Evolutionary conservation across 2,329 filamentous ascomycete species (phyloP).

Genomic region (Pseudogymnoascus sp.): DNA sequence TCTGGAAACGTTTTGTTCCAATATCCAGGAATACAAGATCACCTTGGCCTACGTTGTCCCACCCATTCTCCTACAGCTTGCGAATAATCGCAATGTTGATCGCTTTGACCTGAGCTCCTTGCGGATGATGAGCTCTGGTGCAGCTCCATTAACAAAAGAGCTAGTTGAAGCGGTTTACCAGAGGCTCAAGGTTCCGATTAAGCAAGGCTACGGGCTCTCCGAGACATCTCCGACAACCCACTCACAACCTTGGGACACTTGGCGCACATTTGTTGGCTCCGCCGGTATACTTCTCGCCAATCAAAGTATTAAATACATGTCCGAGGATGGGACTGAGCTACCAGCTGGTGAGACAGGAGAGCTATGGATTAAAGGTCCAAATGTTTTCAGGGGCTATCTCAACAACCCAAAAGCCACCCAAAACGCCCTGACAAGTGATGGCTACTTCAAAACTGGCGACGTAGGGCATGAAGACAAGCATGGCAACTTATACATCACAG

Average conservation of each 20-base stretch:
- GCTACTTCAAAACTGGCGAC: conserved; percentile 34
- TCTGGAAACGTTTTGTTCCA: conserved; percentile 63
- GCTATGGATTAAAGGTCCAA: conserved; percentile 18
- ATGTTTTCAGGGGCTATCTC: conserved; percentile 33
- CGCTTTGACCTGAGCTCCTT: conserved; percentile 74
- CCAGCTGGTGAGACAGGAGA: conserved; percentile 13
- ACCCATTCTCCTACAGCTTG: conserved; percentile 68
- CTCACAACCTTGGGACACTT: conserved; percentile 63
- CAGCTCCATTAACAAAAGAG: conserved; percentile 71
- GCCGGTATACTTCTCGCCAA: not conserved
- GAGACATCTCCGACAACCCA: conserved; percentile 75
- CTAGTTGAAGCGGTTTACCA: conserved; percentile 66
- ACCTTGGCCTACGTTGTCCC: conserved; percentile 75
- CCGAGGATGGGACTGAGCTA: not conserved
- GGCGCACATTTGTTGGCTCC: not conserved
- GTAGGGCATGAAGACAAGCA: conserved; percentile 38
- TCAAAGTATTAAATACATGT: not conserved
- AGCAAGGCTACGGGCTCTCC: conserved; percentile 81
- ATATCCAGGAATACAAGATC: conserved; percentile 65
- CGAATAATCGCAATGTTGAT: conserved; percentile 66
- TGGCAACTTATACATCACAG: conserved; percentile 28
- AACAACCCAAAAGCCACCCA: conserved; percentile 26
- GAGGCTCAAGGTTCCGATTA: conserved; percentile 66
- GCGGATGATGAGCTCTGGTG: conserved; percentile 75
- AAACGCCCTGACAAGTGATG: conserved; percentile 23